Conservation (phyloP, 768 basidiomycete genomes). For the Leccinum aurantiacum region DNA sequence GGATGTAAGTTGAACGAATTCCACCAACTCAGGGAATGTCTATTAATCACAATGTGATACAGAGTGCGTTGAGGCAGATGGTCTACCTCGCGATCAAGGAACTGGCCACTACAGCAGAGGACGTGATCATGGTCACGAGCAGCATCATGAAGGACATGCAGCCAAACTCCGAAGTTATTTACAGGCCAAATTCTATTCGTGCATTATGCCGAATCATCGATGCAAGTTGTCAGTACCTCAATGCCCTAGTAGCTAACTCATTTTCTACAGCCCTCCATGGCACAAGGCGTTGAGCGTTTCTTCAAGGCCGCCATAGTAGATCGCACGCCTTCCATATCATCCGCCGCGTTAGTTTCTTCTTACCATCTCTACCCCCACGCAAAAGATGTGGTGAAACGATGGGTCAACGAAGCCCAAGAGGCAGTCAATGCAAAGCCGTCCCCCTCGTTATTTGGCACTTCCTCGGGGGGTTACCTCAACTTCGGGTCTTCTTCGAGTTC, state of each 20-base stretch:
- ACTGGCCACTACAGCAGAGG: slow-evolving; percentile 91
- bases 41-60: slow-evolving; percentile 16
- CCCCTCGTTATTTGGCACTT: slow-evolving; percentile 61
- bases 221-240: slow-evolving; percentile 43
- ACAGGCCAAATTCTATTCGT: slow-evolving; percentile 95
- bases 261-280: slow-evolving; percentile 87
- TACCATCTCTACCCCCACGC: slow-evolving; percentile 95
- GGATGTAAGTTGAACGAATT: slow-evolving; percentile 66
- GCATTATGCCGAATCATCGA: slow-evolving; percentile 96
- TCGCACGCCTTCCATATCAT: slow-evolving; percentile 91
- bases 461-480: slow-evolving; percentile 65
- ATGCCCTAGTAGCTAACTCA: slow-evolving; percentile 36
- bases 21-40: background rate
- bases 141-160: slow-evolving; percentile 99
- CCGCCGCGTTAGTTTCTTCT: slow-evolving; percentile 93
- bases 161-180: slow-evolving; percentile 97
- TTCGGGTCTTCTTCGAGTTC: slow-evolving; percentile 58
- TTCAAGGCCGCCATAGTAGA: slow-evolving; percentile 99
- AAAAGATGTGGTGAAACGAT: slow-evolving; percentile 95
- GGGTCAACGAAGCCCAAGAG: slow-evolving; percentile 99
- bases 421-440: slow-evolving; percentile 88
- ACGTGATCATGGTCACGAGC: slow-evolving; percentile 99
- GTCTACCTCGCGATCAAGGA: slow-evolving; percentile 99
- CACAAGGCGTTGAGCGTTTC: slow-evolving; percentile 97
- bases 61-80: slow-evolving; percentile 96